Percentiles rank a stretch among this genome's conserved stretches.
Conservation (phyloP, 1,139 yeast genomes). For the Diutina mesorugosa region DNA sequence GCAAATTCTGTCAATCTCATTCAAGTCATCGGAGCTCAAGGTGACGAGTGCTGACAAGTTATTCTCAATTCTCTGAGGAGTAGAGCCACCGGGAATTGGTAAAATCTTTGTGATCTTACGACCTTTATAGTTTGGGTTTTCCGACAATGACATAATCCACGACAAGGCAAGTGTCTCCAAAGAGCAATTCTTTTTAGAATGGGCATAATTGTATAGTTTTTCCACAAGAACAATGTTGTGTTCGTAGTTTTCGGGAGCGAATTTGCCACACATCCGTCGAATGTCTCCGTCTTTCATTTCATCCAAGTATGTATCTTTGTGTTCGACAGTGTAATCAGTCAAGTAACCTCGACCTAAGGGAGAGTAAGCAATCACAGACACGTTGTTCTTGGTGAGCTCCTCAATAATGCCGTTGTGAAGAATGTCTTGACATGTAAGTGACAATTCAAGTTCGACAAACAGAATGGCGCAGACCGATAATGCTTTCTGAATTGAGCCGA, state of each 20-base stretch:
- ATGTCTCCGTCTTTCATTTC: conserved; percentile 35
- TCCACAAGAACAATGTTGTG: conserved; percentile 37
- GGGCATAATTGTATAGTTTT: conserved; percentile 33
- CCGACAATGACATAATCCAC: conserved; percentile 42
- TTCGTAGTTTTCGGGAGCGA: conserved; percentile 39
- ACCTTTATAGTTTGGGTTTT: conserved; percentile 15
- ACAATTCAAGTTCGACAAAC: conserved; percentile 66
- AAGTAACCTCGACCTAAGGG: conserved; percentile 74
- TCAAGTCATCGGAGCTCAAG: conserved; percentile 41
- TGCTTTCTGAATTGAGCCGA: conserved; percentile 46
- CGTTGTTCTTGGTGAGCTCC: conserved; percentile 29
- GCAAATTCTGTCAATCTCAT: conserved; percentile 32
- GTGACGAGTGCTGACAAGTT: conserved; percentile 34
- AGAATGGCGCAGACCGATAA: conserved; percentile 34
- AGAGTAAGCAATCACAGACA: conserved; percentile 67
- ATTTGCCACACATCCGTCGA: conserved; percentile 42
- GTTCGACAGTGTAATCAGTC: conserved; percentile 42
- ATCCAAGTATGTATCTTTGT: conserved; percentile 16
- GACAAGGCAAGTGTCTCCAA: conserved; percentile 62
- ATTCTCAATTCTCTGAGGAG: conserved; percentile 42
- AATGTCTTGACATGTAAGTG: conserved; percentile 52
- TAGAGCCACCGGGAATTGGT: conserved; percentile 72
- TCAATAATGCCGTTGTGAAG: conserved; percentile 47
- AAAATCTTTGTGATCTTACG: conserved; percentile 40
- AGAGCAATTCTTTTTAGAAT: conserved; percentile 29